A percentile compares a stretch with the other conserved stretches of the same genome.
phyloP scores from a whole-genome alignment of 2,329 filamentous ascomycete species.

The Venturia asperata region DNA sequence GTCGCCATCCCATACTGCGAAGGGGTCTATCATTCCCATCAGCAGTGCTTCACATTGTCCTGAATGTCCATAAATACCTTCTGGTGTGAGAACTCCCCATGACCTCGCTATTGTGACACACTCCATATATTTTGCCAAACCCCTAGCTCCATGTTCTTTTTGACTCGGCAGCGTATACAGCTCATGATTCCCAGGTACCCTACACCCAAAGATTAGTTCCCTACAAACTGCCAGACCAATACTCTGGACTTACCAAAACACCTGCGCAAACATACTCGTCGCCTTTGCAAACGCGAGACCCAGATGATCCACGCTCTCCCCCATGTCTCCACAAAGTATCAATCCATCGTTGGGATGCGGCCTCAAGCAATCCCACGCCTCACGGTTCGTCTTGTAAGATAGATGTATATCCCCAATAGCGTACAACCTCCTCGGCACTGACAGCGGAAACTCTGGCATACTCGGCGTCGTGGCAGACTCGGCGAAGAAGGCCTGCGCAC shows the following conservation, averaged over 20 bases:
- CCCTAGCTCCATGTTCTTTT: conserved; percentile 32
- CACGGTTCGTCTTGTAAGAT: conserved; percentile 40
- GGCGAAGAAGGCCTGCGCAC: conserved; percentile 12
- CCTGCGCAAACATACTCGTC: conserved; percentile 38
- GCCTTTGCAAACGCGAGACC: conserved; percentile 33
- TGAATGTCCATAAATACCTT: neutral
- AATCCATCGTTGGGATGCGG: conserved; percentile 38
- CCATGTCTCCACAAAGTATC: conserved; percentile 40
- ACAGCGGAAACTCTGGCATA: conserved; percentile 1
- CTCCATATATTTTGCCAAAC: conserved; percentile 49
- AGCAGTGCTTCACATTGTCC: neutral
- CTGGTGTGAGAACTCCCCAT: conserved; percentile 47
- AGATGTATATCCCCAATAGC: conserved; percentile 43
- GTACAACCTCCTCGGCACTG: conserved; percentile 29
- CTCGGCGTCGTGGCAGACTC: conserved; percentile 4
- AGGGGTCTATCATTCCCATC: conserved; percentile 43
- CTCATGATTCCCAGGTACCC: conserved; percentile 50
- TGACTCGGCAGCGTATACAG: conserved; percentile 46
- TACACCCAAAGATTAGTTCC: conserved; percentile 38
- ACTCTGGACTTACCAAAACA: conserved; percentile 42
- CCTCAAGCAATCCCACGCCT: conserved; percentile 37
- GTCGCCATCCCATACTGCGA: conserved; percentile 46
- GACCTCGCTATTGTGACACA: conserved; percentile 48
- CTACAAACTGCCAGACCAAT: conserved; percentile 44
- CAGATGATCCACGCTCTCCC: conserved; percentile 31